Evolutionary conservation across 306 rosid species (phyloP).

Genomic region (Coriaria nepalensis): DNA sequence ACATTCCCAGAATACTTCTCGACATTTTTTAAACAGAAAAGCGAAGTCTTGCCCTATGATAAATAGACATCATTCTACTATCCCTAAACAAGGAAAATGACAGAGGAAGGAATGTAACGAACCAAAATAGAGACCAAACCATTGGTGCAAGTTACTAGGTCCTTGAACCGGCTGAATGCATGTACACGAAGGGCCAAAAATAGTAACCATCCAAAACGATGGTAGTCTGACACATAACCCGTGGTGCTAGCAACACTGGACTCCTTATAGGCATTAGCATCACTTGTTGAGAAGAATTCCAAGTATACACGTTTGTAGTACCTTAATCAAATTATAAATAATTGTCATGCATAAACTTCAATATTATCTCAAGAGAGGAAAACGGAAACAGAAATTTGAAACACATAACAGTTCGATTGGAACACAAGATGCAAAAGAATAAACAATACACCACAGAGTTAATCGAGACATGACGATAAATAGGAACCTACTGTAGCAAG

Average conservation of each 20-base stretch:
- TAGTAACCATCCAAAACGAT: slow-evolving; percentile 96
- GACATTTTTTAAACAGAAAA: too few species aligned
- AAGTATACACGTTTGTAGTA: slow-evolving; percentile 69
- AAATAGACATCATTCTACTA: slow-evolving; percentile 7
- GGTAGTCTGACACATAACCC: slow-evolving; percentile 55
- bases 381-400: too few species aligned
- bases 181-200: slow-evolving; percentile 93
- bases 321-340: slow-evolving; percentile 28
- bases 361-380: slow-evolving; percentile 5
- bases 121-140: slow-evolving; percentile 91
- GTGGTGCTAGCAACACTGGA: slow-evolving; percentile 18
- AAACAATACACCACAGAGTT: too few species aligned
- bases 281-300: slow-evolving; percentile 62
- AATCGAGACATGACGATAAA: too few species aligned
- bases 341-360: not conserved
- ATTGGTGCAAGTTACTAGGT: slow-evolving; percentile 80
- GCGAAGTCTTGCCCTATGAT: too few species aligned
- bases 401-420: too few species aligned
- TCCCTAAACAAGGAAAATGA: slow-evolving; percentile 5
- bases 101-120: slow-evolving; percentile 20
- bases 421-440: too few species aligned
- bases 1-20: too few species aligned
- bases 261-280: slow-evolving; percentile 35
- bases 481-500: too few species aligned
- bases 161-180: slow-evolving; percentile 79